phyloP scores from a whole-genome alignment of 108 stramenopile genomes.

The Fistulifera pelliculosa region DNA sequence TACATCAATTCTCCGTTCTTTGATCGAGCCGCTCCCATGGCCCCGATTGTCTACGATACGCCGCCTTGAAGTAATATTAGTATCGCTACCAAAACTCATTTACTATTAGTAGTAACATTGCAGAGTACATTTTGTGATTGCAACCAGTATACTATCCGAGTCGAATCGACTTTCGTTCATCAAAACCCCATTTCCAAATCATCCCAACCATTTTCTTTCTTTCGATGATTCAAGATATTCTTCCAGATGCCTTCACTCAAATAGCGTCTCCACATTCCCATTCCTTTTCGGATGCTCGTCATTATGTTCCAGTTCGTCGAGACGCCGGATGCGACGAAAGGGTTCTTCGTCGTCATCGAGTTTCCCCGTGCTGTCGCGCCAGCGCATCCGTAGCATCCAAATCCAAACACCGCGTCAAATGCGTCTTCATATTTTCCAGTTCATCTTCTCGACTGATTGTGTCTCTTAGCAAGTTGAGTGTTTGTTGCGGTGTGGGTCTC shows the following conservation, averaged over 20 bases:
- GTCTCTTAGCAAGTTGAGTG: not conserved
- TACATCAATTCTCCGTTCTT: constrained; percentile 87
- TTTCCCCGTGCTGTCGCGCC: constrained; percentile 4
- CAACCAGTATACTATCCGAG: too few relatives aligned
- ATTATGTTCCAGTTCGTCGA: constrained; percentile 1
- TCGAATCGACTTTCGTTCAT: too few relatives aligned
- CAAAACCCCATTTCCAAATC: too few relatives aligned
- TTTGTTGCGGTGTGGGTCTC: constrained; percentile 33
- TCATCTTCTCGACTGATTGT: constrained; percentile 11
- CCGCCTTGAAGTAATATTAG: too few relatives aligned
- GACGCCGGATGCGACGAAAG: constrained; percentile 9
- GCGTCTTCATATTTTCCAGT: constrained; percentile 11
- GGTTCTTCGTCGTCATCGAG: constrained; percentile 5
- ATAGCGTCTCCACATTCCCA: too few relatives aligned
- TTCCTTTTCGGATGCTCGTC: too few relatives aligned
- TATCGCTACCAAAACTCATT: too few relatives aligned
- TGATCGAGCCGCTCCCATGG: constrained; percentile 70
- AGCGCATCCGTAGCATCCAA: constrained; percentile 9
- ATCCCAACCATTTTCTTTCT: too few relatives aligned
- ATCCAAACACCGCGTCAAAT: constrained; percentile 9
- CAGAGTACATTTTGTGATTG: too few relatives aligned
- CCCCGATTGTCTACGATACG: constrained; percentile 53
- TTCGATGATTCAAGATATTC: too few relatives aligned
- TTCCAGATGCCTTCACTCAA: too few relatives aligned
- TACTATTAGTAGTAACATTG: too few relatives aligned